Evolutionary conservation across 345 rosid species (phyloP).

Genomic region (Mallotus nudiflorus): DNA sequence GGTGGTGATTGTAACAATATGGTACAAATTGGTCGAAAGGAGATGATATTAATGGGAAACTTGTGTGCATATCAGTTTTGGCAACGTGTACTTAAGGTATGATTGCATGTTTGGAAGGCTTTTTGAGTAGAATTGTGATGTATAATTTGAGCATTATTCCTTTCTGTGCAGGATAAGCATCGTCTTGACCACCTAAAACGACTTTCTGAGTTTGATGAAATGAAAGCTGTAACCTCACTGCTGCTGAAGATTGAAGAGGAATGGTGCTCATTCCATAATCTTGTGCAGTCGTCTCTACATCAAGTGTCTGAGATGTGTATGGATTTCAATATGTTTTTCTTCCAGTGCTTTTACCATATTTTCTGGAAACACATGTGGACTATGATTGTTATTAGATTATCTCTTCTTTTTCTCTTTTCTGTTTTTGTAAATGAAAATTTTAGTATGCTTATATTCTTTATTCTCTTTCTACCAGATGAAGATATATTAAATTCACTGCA

Average conservation of each 20-base stretch:
- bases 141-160: slow-evolving; percentile 23
- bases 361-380: slow-evolving; percentile 1
- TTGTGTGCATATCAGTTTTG: slow-evolving; percentile 83
- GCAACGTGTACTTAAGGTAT: slow-evolving; percentile 81
- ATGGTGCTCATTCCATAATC: slow-evolving; percentile 86
- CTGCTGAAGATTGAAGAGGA: slow-evolving; percentile 69
- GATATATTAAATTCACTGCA: slow-evolving; percentile 67
- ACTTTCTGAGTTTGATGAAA: slow-evolving; percentile 38
- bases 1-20: slow-evolving; percentile 42
- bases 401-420: slow-evolving; percentile 2
- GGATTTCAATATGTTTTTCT: slow-evolving; percentile 20
- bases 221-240: slow-evolving; percentile 35
- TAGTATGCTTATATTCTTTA: background rate
- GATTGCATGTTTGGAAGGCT: slow-evolving; percentile 6
- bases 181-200: slow-evolving; percentile 65
- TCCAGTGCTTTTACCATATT: background rate
- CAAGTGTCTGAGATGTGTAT: slow-evolving; percentile 77
- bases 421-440: background rate
- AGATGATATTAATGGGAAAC: slow-evolving; percentile 61
- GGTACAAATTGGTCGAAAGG: slow-evolving; percentile 58
- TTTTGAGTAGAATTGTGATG: background rate
- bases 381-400: background rate
- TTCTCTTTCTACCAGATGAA: slow-evolving; percentile 59
- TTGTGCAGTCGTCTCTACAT: slow-evolving; percentile 66
- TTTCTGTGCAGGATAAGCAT: slow-evolving; percentile 63